Conservation (phyloP, 1,139 yeast species). For the Lodderomyces beijingensis region DNA sequence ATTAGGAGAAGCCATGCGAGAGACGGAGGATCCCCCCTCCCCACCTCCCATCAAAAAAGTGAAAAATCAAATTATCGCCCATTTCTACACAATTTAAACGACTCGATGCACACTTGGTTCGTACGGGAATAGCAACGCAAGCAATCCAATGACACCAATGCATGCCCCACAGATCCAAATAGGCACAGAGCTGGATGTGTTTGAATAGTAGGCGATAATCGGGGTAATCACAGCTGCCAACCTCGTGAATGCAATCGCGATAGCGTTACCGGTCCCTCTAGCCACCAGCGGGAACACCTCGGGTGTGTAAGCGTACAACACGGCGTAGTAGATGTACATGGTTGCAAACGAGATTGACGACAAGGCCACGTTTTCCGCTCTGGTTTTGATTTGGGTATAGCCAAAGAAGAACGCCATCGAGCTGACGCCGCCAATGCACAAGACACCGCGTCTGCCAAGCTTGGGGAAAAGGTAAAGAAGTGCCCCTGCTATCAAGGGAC, state of each 20-base stretch:
- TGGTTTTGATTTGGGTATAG: slow-evolving; percentile 49
- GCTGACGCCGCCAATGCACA: slow-evolving; percentile 49
- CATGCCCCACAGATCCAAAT: slow-evolving; percentile 59
- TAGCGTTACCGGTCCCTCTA: slow-evolving; percentile 53
- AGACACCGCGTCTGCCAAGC: slow-evolving; percentile 53
- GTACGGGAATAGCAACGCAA: slow-evolving; percentile 43
- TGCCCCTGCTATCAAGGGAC: slow-evolving; percentile 53
- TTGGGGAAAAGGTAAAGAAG: slow-evolving; percentile 36
- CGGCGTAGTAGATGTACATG: slow-evolving; percentile 51
- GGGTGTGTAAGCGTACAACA: slow-evolving; percentile 55
- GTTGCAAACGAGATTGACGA: slow-evolving; percentile 48
- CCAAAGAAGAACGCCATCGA: slow-evolving; percentile 56
- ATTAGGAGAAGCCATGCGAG: too few species aligned
- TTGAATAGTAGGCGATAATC: slow-evolving; percentile 45
- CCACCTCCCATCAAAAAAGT: too few species aligned
- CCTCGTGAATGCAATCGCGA: slow-evolving; percentile 46
- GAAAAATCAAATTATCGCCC: too few species aligned
- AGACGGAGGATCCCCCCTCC: too few species aligned
- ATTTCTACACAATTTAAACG: too few species aligned
- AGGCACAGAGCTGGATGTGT: slow-evolving; percentile 43
- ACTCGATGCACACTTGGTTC: slow-evolving; percentile 35
- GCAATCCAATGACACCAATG: slow-evolving; percentile 40
- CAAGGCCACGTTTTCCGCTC: slow-evolving; percentile 50
- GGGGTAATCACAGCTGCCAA: slow-evolving; percentile 49
- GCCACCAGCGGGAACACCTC: slow-evolving; percentile 55